These are phyloP conservation scores for Leishmania martiniquensis DNA, from an alignment of 208 protist species.

Conservation along the genomic window DNA sequence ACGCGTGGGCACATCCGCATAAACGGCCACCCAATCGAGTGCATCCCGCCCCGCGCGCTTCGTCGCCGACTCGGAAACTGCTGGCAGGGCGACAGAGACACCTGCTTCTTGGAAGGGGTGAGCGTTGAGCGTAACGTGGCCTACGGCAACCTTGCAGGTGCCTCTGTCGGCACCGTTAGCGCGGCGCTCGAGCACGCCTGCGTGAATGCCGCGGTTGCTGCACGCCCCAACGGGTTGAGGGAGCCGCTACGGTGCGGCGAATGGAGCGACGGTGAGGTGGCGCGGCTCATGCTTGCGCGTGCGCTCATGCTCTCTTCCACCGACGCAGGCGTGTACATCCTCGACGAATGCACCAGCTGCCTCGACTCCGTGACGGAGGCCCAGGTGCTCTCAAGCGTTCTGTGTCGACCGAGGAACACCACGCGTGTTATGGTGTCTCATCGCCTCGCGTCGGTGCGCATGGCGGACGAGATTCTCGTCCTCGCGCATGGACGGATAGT, in stretches of 20 bases:
- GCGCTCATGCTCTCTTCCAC: slow-evolving; percentile 35
- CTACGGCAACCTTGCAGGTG: slow-evolving; percentile 48
- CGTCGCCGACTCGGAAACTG: slow-evolving; percentile 59
- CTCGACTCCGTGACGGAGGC: slow-evolving; percentile 68
- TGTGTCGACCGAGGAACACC: not conserved
- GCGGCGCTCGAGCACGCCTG: slow-evolving; percentile 36
- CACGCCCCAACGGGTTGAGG: slow-evolving; percentile 41
- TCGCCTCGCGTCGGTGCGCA: slow-evolving; percentile 55
- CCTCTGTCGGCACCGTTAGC: slow-evolving; percentile 24
- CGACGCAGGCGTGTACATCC: slow-evolving; percentile 37
- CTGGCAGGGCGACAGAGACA: slow-evolving; percentile 55
- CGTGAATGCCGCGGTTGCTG: slow-evolving; percentile 38
- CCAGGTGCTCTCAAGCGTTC: slow-evolving; percentile 29
- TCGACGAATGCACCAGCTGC: slow-evolving; percentile 77
- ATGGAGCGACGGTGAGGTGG: slow-evolving; percentile 76
- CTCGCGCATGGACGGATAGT: slow-evolving; percentile 54
- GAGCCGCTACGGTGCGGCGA: slow-evolving; percentile 27
- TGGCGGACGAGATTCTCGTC: slow-evolving; percentile 64
- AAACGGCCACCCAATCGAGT: slow-evolving; percentile 52
- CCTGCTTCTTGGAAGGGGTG: slow-evolving; percentile 56
- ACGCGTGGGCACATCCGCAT: slow-evolving; percentile 56
- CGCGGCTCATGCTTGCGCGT: slow-evolving; percentile 66
- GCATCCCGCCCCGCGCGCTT: slow-evolving; percentile 48
- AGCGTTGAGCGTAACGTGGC: slow-evolving; percentile 68
- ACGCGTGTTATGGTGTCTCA: slow-evolving; percentile 65